Conservation (phyloP, 495 filamentous ascomycete species). For the Baudoinia panamericana region DNA sequence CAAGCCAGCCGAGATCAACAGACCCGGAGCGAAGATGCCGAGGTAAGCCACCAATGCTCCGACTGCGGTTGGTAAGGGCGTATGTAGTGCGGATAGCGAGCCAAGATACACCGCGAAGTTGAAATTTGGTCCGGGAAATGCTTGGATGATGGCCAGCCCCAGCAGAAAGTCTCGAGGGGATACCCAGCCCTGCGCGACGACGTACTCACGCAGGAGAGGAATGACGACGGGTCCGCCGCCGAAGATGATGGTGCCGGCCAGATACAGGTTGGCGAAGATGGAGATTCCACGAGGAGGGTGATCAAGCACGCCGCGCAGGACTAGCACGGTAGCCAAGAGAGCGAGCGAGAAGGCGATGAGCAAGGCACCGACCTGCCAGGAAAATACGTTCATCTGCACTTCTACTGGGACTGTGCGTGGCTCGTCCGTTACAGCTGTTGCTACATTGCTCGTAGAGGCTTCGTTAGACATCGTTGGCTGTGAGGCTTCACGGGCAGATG, state of each 20-base stretch:
- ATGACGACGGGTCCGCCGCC: slow-evolving; percentile 80
- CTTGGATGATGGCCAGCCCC: slow-evolving; percentile 69
- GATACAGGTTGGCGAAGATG: slow-evolving; percentile 63
- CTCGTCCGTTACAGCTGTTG: slow-evolving; percentile 1
- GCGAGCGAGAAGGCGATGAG: slow-evolving; percentile 46
- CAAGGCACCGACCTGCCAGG: slow-evolving; percentile 35
- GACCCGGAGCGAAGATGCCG: slow-evolving; percentile 61
- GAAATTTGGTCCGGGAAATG: slow-evolving; percentile 79
- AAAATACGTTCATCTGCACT: slow-evolving; percentile 21
- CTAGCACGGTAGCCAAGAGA: slow-evolving; percentile 49
- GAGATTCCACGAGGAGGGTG: slow-evolving; percentile 33
- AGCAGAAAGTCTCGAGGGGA: slow-evolving; percentile 66
- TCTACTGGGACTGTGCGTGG: slow-evolving; percentile 4
- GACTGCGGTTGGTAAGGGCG: slow-evolving; percentile 31
- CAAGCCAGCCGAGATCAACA: slow-evolving; percentile 51
- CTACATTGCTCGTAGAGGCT: neutral
- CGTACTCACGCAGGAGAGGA: slow-evolving; percentile 63
- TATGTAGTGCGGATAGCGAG: slow-evolving; percentile 33
- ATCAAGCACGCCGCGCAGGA: slow-evolving; percentile 39
- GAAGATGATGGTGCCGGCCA: slow-evolving; percentile 82
- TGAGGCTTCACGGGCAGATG: no score
- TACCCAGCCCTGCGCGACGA: slow-evolving; percentile 71
- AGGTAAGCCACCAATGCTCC: slow-evolving; percentile 54
- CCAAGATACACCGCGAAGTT: slow-evolving; percentile 77
- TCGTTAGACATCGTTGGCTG: no score